A percentile compares a stretch with the other conserved stretches of the same genome.
phyloP scores from a whole-genome alignment of 768 basidiomycete species.

The Suillus tomentosus region DNA sequence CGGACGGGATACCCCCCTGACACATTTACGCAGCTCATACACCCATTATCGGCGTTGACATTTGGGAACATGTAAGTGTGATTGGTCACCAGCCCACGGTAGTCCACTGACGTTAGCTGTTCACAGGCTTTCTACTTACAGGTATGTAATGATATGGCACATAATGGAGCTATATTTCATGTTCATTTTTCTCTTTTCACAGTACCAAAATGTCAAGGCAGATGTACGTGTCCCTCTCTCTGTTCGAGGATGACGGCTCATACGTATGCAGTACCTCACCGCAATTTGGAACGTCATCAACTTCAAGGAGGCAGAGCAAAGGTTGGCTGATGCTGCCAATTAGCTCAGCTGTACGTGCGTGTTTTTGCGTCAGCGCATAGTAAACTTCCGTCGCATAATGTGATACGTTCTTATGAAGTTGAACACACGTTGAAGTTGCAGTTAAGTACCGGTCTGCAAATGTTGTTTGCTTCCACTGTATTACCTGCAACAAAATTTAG shows the following conservation, averaged over 20 bases:
- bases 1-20: conserved; percentile 15
- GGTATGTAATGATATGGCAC: conserved; percentile 13
- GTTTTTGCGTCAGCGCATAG: neutral
- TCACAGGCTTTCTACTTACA: conserved; percentile 66
- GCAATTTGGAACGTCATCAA: conserved; percentile 97
- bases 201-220: conserved; percentile 92
- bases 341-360: conserved; percentile 14
- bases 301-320: conserved; percentile 86
- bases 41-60: conserved; percentile 94
- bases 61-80: conserved; percentile 87
- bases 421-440: neutral
- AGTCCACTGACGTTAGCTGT: conserved; percentile 14
- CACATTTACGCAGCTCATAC: conserved; percentile 57
- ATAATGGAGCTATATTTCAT: neutral
- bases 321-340: conserved; percentile 42
- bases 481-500: neutral
- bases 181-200: conserved; percentile 31
- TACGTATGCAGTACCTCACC: conserved; percentile 70
- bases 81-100: conserved; percentile 12
- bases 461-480: neutral
- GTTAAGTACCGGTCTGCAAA: neutral
- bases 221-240: conserved; percentile 60
- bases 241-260: conserved; percentile 11
- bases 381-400: neutral
- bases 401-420: neutral